A percentile compares a stretch with the other conserved stretches of the same genome.
These are phyloP conservation scores for Boletus bicolor DNA, from an alignment of 768 basidiomycete species.

Conservation along the genomic window DNA sequence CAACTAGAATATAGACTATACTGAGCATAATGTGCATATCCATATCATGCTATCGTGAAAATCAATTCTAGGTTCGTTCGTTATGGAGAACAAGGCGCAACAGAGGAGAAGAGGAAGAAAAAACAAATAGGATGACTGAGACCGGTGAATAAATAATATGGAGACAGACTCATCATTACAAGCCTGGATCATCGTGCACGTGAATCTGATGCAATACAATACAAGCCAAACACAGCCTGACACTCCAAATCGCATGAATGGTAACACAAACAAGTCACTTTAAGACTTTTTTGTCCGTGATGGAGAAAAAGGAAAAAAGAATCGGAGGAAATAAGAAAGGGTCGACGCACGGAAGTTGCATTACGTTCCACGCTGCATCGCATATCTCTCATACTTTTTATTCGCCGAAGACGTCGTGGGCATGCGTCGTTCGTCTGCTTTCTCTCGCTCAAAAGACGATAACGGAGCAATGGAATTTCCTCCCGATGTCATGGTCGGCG, in stretches of 20 bases:
- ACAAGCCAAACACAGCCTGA: slow-evolving; percentile 6
- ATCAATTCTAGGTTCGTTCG: not conserved
- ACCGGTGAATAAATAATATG: slow-evolving; percentile 16
- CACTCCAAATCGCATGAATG: slow-evolving; percentile 4
- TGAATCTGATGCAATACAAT: slow-evolving; percentile 1
- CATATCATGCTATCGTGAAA: slow-evolving; percentile 7
- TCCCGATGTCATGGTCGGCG: slow-evolving; percentile 38
- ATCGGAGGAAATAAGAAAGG: not conserved
- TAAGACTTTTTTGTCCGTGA: not conserved
- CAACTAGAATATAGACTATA: slow-evolving; percentile 28
- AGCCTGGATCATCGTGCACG: not conserved
- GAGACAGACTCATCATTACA: not conserved
- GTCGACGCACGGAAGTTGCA: not conserved
- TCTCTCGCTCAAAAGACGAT: slow-evolving; percentile 55
- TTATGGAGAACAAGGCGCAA: not conserved
- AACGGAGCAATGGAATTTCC: slow-evolving; percentile 25
- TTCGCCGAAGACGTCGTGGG: slow-evolving; percentile 44
- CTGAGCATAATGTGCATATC: slow-evolving; percentile 16
- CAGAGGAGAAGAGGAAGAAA: not conserved
- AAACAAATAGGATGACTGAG: not conserved
- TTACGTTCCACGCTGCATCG: slow-evolving; percentile 22
- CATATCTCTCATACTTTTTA: slow-evolving; percentile 30
- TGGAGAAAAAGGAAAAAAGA: not conserved
- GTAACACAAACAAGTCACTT: slow-evolving; percentile 4
- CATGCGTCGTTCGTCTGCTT: slow-evolving; percentile 49